Evolutionary conservation across 768 basidiomycete genomes (phyloP).

Genomic region (Tylopilus plumbeoviolaceoides): DNA sequence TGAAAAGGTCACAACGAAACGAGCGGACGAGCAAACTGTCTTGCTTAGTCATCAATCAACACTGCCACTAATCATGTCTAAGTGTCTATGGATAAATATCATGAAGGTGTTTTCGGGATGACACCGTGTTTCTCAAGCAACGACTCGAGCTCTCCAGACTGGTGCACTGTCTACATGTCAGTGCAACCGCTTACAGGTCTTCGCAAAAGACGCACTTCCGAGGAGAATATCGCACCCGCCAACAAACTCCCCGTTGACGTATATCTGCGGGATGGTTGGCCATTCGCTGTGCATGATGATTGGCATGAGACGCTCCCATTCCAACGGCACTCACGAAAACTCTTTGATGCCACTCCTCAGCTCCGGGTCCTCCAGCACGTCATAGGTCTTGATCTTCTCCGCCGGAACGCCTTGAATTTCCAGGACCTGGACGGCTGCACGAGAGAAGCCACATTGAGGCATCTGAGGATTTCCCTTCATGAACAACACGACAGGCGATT

Average conservation of each 20-base stretch:
- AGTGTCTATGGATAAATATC: no score
- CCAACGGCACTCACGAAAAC: constrained; percentile 88
- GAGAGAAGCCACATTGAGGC: constrained; percentile 94
- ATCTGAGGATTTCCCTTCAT: constrained; percentile 92
- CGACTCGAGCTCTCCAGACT: constrained; percentile 87
- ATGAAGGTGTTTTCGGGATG: constrained; percentile 44
- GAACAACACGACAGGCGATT: constrained; percentile 86
- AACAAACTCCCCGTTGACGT: constrained; percentile 91
- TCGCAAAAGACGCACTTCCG: constrained; percentile 57
- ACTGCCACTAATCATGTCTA: neutral
- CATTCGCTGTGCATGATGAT: constrained; percentile 61
- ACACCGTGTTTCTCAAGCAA: constrained; percentile 70
- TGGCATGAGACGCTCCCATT: neutral
- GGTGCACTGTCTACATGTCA: constrained; percentile 70
- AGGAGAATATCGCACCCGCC: constrained; percentile 96
- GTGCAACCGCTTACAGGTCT: neutral
- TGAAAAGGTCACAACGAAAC: neutral
- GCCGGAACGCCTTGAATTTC: constrained; percentile 75
- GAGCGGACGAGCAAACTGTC: neutral
- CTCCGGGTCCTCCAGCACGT: constrained; percentile 84
- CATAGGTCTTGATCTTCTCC: constrained; percentile 84
- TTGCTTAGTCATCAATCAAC: constrained; percentile 12
- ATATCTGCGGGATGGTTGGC: constrained; percentile 97
- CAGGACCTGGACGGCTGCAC: constrained; percentile 88
- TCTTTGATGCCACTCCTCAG: constrained; percentile 88